Conservation (phyloP, 129 eudicot genomes). For the Smallanthus sonchifolius region DNA sequence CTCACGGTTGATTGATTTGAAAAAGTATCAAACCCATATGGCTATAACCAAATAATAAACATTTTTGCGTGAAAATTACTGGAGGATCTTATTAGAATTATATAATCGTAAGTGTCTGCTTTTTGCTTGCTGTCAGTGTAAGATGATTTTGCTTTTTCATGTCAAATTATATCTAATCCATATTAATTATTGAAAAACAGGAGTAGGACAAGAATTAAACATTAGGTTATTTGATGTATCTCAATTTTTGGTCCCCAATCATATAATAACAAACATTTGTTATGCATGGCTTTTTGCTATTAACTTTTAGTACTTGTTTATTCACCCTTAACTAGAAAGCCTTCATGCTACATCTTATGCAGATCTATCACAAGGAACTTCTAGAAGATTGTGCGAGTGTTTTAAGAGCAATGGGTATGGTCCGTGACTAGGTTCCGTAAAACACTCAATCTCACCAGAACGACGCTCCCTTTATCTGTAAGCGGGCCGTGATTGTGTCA, state of each 20-base stretch:
- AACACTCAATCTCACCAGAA: no score
- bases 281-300: no score
- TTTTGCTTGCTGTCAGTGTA: not conserved
- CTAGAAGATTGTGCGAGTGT: no score
- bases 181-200: constrained; percentile 5
- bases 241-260: not conserved
- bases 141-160: constrained; percentile 7
- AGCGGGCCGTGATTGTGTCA: no score
- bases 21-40: not conserved
- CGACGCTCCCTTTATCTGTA: no score
- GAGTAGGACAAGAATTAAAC: not conserved
- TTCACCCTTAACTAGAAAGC: no score
- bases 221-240: not conserved
- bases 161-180: constrained; percentile 18
- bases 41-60: constrained; percentile 2
- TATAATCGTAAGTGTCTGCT: not conserved
- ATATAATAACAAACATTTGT: no score
- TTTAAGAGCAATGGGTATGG: no score
- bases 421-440: no score
- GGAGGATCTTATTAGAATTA: not conserved
- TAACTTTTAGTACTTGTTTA: no score
- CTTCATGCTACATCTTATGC: no score
- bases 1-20: not conserved
- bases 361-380: no score
- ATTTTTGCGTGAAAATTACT: not conserved